Evolutionary conservation across 768 basidiomycete species (phyloP).

Genomic region (Rhizopogon salebrosus): DNA sequence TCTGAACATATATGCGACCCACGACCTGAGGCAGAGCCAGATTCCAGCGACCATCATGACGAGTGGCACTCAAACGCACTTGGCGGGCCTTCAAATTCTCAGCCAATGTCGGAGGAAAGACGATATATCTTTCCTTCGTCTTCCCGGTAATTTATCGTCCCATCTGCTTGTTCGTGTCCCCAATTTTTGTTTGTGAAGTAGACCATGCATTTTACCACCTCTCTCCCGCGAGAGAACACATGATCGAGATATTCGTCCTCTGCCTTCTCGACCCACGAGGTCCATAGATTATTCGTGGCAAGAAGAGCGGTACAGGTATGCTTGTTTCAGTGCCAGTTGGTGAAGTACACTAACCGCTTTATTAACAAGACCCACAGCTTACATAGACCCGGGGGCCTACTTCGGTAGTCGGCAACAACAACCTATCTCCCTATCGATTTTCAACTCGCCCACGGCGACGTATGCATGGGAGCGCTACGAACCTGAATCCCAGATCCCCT

Average conservation of each 20-base stretch:
- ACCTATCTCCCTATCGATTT: constrained; percentile 33
- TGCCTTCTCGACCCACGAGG: constrained; percentile 27
- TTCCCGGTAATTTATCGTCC: not conserved
- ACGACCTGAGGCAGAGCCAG: constrained; percentile 9
- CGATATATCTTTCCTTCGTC: constrained; percentile 17
- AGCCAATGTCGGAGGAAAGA: constrained; percentile 15
- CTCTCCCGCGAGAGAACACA: constrained; percentile 25
- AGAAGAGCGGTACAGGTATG: constrained; percentile 22
- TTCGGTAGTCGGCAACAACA: constrained; percentile 24
- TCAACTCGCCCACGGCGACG: constrained; percentile 39
- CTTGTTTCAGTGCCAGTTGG: constrained; percentile 1
- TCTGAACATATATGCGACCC: constrained; percentile 3
- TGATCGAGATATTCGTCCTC: constrained; percentile 29
- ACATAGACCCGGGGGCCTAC: constrained; percentile 16
- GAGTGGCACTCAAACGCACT: constrained; percentile 11
- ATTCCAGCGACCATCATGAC: constrained; percentile 18
- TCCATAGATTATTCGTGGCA: constrained; percentile 14
- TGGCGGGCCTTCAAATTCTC: not conserved
- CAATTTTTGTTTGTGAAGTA: not conserved
- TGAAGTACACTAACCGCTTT: constrained; percentile 12
- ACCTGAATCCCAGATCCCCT: constrained; percentile 38
- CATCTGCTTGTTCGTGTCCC: not conserved
- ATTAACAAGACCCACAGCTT: constrained; percentile 17
- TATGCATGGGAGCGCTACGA: constrained; percentile 45
- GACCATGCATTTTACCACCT: constrained; percentile 29